Percentiles rank a stretch among this genome's conserved stretches.
Evolutionary conservation across 371 early-diverging fungal genomes (phyloP).

Genomic region (Blakeslea trispora): DNA sequence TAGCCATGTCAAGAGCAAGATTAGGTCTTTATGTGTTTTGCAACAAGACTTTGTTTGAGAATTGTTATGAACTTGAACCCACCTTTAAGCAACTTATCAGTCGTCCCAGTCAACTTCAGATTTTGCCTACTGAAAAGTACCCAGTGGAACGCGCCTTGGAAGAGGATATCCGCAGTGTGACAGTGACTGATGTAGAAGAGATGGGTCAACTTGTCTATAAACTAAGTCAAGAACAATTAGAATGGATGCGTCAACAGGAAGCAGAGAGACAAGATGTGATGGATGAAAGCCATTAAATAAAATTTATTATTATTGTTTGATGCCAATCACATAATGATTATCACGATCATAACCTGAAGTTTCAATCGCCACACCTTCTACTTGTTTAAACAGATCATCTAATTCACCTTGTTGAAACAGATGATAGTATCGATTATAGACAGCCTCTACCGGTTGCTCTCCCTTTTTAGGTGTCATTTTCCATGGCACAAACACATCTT

Average conservation of each 20-base stretch:
- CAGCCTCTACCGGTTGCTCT: conserved; percentile 25
- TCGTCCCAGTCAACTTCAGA: conserved; percentile 55
- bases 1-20: conserved; percentile 90
- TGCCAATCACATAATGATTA: conserved; percentile 84
- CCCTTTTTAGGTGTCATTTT: conserved; percentile 49
- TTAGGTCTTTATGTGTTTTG: conserved; percentile 94
- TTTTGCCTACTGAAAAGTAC: conserved; percentile 65
- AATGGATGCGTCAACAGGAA: conserved; percentile 21
- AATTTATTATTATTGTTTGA: conserved; percentile 26
- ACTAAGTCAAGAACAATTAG: conserved; percentile 73
- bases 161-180: conserved; percentile 35
- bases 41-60: conserved; percentile 67
- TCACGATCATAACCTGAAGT: conserved; percentile 88
- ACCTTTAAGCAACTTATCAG: conserved; percentile 57
- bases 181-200: conserved; percentile 55
- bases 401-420: conserved; percentile 90
- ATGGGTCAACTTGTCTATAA: conserved; percentile 73
- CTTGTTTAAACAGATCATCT: conserved; percentile 60
- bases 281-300: conserved; percentile 11
- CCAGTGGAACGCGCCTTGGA: conserved; percentile 36
- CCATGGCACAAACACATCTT: conserved; percentile 97
- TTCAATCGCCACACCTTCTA: conserved; percentile 53
- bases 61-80: conserved; percentile 76
- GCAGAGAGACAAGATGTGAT: conserved; percentile 7
- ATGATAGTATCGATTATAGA: conserved; percentile 85